Evolutionary conservation across 2,329 filamentous ascomycete species (phyloP).

Genomic region (Ustulina deusta): DNA sequence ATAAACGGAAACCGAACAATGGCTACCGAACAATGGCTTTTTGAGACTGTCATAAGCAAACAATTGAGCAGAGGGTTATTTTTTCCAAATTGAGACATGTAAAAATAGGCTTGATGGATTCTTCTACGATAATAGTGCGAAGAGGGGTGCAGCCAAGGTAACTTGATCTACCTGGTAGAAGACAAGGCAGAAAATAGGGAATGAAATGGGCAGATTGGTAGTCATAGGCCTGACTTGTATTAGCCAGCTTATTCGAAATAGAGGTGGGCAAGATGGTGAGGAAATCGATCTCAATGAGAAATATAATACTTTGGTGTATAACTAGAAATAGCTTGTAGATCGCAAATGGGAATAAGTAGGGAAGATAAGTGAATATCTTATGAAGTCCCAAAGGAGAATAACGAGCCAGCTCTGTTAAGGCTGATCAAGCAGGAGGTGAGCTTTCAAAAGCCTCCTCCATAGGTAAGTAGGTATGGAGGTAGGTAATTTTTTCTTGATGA

Average conservation of each 20-base stretch:
- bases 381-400: background rate
- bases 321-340: background rate
- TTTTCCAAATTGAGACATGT: constrained; percentile 16
- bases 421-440: constrained; percentile 12
- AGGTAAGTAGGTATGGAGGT: too few species aligned
- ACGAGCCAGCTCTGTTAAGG: constrained; percentile 21
- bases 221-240: background rate
- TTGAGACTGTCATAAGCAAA: constrained; percentile 9
- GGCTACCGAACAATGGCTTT: too few species aligned
- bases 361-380: constrained; percentile 16
- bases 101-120: background rate
- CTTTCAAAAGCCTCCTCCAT: constrained; percentile 8
- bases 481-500: constrained; percentile 22
- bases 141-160: background rate
- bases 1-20: constrained; percentile 12
- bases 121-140: constrained; percentile 13
- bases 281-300: background rate
- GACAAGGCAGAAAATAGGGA: background rate
- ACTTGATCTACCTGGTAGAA: constrained; percentile 12
- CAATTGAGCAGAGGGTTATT: constrained; percentile 8
- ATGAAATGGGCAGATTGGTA: constrained; percentile 6
- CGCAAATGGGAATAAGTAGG: background rate
- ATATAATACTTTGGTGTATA: background rate
- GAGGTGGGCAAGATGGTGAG: background rate
- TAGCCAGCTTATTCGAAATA: background rate